Base-by-base conservation (phyloP, 352 stramenopile genomes). In the Globisporangium abappressorium region DNA sequence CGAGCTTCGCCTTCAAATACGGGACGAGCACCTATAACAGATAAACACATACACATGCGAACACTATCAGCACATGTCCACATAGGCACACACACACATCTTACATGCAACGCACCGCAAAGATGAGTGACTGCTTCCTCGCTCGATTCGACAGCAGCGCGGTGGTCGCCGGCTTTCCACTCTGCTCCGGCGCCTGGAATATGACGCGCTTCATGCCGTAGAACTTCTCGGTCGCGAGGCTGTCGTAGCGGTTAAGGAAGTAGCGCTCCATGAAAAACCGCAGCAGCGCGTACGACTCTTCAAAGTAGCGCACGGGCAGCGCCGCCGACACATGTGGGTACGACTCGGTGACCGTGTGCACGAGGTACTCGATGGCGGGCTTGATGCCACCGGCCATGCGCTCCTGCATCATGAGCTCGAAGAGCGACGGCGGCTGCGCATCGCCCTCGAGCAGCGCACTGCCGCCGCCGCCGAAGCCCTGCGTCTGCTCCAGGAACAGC, bases 381-480 rank as follows among this genome's bases (percentile, higher is more conserved):
- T 92, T 91, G 65, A 96, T 84, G 57, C 85, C 80, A 38, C 66
- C 47, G n/a, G 75, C 77, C 85, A 96, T 92, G 60, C 84, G 83
- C 70, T 94, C 82, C 74, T 96, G 88, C 88, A 96, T 96, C 49
- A 94, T 74, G 65, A 96, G 72, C 71, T 96, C 88, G 57, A 93
- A 96, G 24, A 94, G 82, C 69, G 88, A 96, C 41, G 88, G 88
- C 9, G 74, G 18, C 15, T 66, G 51, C 14, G 58, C 54, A 33
- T 70, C 57, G 33, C 36, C 47, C 15, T 62, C 57, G 5, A 65
- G 51, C 49, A 57, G 61, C 9, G 57, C 53, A n/a, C 46, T 57
- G 14, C 36, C 66, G 11, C 30, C 63, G 28, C 54, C 55, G 46
- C 55, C 59, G 51, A 90, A 91, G 72, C 85, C 85, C 71, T 92